These are phyloP conservation scores for Cucurbita pepo DNA, from an alignment of 306 rosid species.

Conservation along the genomic window DNA sequence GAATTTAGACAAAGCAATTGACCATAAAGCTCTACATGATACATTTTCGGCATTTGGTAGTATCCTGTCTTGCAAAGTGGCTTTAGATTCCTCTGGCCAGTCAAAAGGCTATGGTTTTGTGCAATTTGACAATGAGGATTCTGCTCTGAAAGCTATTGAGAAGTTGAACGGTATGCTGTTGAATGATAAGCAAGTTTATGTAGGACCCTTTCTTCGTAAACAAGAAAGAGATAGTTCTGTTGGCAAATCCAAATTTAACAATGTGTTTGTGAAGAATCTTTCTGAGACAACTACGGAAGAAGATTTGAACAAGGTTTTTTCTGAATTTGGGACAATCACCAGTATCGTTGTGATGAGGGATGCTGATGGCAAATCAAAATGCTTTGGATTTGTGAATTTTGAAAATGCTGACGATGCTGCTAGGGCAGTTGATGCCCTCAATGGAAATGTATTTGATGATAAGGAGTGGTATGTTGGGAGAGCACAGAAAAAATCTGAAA, in stretches of 20 bases:
- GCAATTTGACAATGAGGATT: conserved; percentile 20
- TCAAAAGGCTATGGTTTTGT: conserved; percentile 30
- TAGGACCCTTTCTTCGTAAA: conserved; percentile 22
- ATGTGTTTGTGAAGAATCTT: conserved; percentile 19
- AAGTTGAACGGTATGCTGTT: conserved; percentile 21
- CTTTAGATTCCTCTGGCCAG: conserved; percentile 20
- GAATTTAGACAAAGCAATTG: conserved; percentile 24
- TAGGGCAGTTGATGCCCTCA: conserved; percentile 14
- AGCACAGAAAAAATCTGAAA: conserved; percentile 23
- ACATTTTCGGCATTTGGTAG: conserved; percentile 27
- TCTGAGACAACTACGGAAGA: conserved; percentile 17
- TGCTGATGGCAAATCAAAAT: conserved; percentile 21
- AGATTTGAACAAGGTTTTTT: conserved; percentile 14
- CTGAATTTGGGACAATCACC: conserved; percentile 18
- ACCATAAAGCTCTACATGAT: conserved; percentile 24
- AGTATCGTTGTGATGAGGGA: conserved; percentile 27
- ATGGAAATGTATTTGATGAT: conserved; percentile 20
- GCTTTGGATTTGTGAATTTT: conserved; percentile 30
- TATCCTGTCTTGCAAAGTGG: conserved; percentile 21
- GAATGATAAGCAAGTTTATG: conserved; percentile 27
- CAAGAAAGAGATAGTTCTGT: conserved; percentile 16
- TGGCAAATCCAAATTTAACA: conserved; percentile 21
- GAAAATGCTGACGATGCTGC: conserved; percentile 22
- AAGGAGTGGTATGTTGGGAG: conserved; percentile 25
- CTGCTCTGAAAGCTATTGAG: conserved; percentile 15